A percentile compares a stretch with the other conserved stretches of the same genome.
These are phyloP conservation scores for Chlamydomonas reinhardtii DNA, from an alignment of 163 green algal species.

Conservation along the genomic window DNA sequence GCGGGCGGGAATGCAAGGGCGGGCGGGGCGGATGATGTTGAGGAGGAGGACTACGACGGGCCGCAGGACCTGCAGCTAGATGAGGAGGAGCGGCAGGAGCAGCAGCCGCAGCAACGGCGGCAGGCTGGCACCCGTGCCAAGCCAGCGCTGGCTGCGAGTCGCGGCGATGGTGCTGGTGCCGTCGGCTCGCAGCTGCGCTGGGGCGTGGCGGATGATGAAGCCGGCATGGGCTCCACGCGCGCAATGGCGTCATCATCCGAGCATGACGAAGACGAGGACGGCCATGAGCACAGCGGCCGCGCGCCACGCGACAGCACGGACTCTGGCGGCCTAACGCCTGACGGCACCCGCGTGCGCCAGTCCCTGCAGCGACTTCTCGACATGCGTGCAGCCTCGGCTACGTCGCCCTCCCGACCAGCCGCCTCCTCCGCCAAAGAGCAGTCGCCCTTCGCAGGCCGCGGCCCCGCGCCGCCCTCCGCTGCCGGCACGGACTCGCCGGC, in stretches of 20 bases:
- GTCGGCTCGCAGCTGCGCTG: too few relatives aligned
- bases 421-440: not conserved
- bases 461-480: too few relatives aligned
- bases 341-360: constrained; percentile 9
- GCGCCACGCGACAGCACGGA: not conserved
- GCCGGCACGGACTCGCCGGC: too few relatives aligned
- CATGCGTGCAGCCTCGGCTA: not conserved
- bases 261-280: not conserved
- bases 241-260: not conserved
- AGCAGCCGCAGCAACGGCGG: too few relatives aligned
- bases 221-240: not conserved
- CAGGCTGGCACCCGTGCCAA: too few relatives aligned
- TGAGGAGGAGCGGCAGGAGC: too few relatives aligned
- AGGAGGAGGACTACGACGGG: too few relatives aligned
- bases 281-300: too few relatives aligned
- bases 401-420: not conserved
- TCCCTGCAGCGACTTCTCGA: constrained; percentile 41
- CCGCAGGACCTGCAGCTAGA: too few relatives aligned
- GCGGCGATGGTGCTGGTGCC: too few relatives aligned
- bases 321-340: not conserved
- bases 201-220: not conserved
- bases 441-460: not conserved
- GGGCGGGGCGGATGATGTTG: too few relatives aligned
- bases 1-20: not conserved
- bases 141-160: too few relatives aligned